Base-by-base conservation (phyloP, 176 grass and related monocot species). In the Oryza meyeriana region DNA sequence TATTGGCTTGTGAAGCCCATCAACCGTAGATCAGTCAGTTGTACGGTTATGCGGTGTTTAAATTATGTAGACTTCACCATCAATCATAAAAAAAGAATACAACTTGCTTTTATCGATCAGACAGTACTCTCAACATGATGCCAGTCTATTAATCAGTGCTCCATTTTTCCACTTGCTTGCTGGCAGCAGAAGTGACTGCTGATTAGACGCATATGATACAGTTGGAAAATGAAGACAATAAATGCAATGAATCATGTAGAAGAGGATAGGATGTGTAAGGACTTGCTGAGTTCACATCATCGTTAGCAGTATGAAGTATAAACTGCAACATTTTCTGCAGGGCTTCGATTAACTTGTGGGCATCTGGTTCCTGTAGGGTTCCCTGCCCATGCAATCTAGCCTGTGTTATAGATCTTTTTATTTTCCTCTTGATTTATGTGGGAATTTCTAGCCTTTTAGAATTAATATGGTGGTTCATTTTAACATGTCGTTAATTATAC, bases 341-440 rank as follows among this genome's bases (percentile, higher is more conserved):
- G 13, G 4, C 40, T 59, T 59, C 29, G 25, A 14, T 72, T 81
- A 72, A 58, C 61, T 42, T 42, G 29, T 12, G 35, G 13, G 12
- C 67, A 30, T 71, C 71, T 32, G 1, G 16, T 72, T 62, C 28
- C 11, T 61, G 39, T 30, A 63, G 52, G 36, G 42, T 61, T 81
- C 79, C 12, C 18, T 45, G 55, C 22, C 36, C 5, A 42, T 71
- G 38, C 33, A 44, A 22, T 50, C 24, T 79, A 68, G 6, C 42
- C 13, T 66, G 12, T 2, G 25, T 4, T 28, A 39, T 72, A 24
- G 52, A 72, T 71, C 1, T 71, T 72, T 29, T 72, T 22, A 11
- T 72, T 22, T 22, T 42, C 34, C 47, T 72, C 12, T 70, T 70
- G 24, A 58, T 81, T 81, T 22, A 81, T 40, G 52, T 44, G 34